Base-by-base conservation (phyloP, 2,329 filamentous ascomycete genomes). In the Scedosporium aurantiacum region DNA sequence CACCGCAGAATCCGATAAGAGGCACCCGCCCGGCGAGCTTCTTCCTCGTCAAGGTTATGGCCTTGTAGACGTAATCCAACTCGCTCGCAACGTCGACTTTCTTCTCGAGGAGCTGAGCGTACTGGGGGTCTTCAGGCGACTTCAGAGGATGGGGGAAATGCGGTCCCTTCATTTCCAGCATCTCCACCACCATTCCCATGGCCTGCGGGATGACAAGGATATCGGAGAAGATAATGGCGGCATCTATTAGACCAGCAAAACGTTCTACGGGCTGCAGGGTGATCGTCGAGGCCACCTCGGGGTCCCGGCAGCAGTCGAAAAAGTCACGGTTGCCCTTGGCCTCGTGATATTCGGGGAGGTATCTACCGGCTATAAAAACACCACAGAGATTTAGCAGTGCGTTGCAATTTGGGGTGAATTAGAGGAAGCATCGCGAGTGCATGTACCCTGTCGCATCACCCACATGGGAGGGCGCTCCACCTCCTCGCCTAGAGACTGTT, bases 161-260 rank as follows among this genome's bases (percentile, higher is more conserved):
- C 10, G 94, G 94, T 0, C 94, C 94, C 74, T 96, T 95, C 77
- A 94, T 95, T 74, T 97, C 92, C 10, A 97, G 82, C 94, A 99
- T 99, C 74, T 97, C 89, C 28, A 99, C 94, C n/a, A 82, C 81
- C 94, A 99, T 99, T 1, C 94, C 94, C 85, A 99, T 90, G 37
- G 94, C 94, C 77, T 99, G 94, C 0, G 94, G 94, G 65, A 99
- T 92, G 55, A 99, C 94, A 43, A 99, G 84, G 66, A 99, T 99
- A 72, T 99, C 94, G 62, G 91, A 96, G 81, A 99, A 99, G 74
- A 99, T 99, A 70, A 99, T 99, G 63, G 94, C 92, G 28, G 91
- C 93, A 74, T 99, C 94, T 68, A 99, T 85, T 64, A 99, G 86
- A 52, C 91, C 92, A 50, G 82, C 87, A 72, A 87, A 99, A 60